Conservation (phyloP, 1,284 basidiomycete genomes). For the Stereum hirsutum region DNA sequence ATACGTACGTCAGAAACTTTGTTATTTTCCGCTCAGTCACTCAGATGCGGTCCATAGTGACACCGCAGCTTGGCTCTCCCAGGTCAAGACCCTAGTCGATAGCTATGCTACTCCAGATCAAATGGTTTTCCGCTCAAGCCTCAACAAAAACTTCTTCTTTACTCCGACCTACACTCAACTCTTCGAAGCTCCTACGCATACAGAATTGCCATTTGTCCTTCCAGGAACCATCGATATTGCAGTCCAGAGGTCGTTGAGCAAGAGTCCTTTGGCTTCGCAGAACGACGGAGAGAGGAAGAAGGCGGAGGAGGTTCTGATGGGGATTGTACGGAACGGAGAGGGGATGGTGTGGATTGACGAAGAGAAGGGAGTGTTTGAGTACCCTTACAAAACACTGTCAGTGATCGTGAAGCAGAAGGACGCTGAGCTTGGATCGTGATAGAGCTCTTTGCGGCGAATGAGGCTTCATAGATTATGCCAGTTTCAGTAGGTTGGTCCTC, state of each 20-base stretch:
- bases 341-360: conserved; percentile 38
- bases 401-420: conserved; percentile 33
- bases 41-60: no score
- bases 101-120: conserved; percentile 65
- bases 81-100: conserved; percentile 58
- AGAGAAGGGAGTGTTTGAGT: conserved; percentile 38
- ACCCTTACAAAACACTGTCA: conserved; percentile 43
- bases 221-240: conserved; percentile 39
- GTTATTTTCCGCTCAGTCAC: no score
- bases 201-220: conserved; percentile 44
- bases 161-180: conserved; percentile 40
- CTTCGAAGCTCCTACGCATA: conserved; percentile 47
- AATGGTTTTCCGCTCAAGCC: conserved; percentile 61
- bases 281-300: conserved; percentile 40
- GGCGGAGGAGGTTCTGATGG: conserved; percentile 37
- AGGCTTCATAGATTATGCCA: no score
- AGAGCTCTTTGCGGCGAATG: no score
- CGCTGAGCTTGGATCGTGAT: no score
- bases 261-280: conserved; percentile 64
- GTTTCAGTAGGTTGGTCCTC: no score
- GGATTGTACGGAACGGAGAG: conserved; percentile 37
- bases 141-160: conserved; percentile 60
- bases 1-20: conserved; percentile 41
- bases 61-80: conserved; percentile 55
- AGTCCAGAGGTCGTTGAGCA: conserved; percentile 56